A percentile compares a stretch with the other conserved stretches of the same genome.
phyloP scores from a whole-genome alignment of 2,329 filamentous ascomycete genomes.

The Neonectria ditissima region DNA sequence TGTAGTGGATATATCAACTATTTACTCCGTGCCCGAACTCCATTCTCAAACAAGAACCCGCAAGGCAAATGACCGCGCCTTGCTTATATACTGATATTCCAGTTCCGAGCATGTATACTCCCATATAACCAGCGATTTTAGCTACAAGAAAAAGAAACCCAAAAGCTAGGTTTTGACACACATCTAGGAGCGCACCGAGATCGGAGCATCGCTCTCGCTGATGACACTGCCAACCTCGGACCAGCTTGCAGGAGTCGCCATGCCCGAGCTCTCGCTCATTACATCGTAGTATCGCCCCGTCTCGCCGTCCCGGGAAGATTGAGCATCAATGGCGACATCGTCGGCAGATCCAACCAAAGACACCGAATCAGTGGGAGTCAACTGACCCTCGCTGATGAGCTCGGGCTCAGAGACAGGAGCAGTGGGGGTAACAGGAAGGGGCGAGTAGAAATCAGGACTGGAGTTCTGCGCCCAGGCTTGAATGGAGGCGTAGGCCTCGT shows the following conservation, averaged over 20 bases:
- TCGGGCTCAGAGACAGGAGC: constrained; percentile 64
- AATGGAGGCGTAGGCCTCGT: constrained; percentile 69
- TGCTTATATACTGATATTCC: constrained; percentile 23
- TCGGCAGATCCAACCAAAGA: constrained; percentile 66
- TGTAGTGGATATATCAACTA: constrained; percentile 38
- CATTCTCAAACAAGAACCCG: constrained; percentile 30
- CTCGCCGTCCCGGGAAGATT: constrained; percentile 53
- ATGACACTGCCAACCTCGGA: constrained; percentile 73
- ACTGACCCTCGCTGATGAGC: constrained; percentile 63
- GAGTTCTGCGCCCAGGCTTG: constrained; percentile 73
- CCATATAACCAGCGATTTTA: constrained; percentile 15
- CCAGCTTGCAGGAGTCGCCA: constrained; percentile 72
- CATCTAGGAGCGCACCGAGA: constrained; percentile 48
- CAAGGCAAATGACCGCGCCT: constrained; percentile 10
- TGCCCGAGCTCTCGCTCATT: constrained; percentile 69
- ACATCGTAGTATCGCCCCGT: constrained; percentile 62
- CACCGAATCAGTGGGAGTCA: constrained; percentile 70
- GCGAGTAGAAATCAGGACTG: constrained; percentile 69
- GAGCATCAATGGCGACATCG: constrained; percentile 58
- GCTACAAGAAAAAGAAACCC: neutral
- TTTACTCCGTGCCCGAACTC: constrained; percentile 27
- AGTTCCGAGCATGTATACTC: constrained; percentile 15
- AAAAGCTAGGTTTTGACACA: neutral
- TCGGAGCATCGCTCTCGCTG: constrained; percentile 63
- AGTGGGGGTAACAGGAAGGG: constrained; percentile 65